These are phyloP conservation scores for Begonia loranthoides DNA, from an alignment of 306 rosid genomes.

Conservation along the genomic window DNA sequence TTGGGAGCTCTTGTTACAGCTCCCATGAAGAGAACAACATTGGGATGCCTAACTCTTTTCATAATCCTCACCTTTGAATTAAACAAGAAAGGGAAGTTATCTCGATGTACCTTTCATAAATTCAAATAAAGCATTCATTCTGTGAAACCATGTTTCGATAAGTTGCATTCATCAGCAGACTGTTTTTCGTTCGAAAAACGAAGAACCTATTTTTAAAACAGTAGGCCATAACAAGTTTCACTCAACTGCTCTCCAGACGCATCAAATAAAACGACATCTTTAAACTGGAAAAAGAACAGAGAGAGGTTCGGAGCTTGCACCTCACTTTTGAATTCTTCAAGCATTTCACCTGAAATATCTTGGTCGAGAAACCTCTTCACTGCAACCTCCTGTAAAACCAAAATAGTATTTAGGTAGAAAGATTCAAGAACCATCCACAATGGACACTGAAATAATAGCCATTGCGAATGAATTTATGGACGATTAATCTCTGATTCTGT, in stretches of 20 bases:
- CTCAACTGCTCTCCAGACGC: not conserved
- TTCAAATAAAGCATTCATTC: too few species aligned
- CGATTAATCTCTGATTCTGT: too few species aligned
- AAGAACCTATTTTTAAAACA: too few species aligned
- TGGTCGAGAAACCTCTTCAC: constrained; percentile 90
- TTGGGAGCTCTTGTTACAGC: constrained; percentile 80
- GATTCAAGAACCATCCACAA: constrained; percentile 6
- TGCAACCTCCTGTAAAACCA: constrained; percentile 70
- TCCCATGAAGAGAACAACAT: constrained; percentile 98
- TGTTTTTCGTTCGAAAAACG: not conserved
- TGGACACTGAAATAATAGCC: not conserved
- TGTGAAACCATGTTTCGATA: too few species aligned
- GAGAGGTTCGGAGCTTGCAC: constrained; percentile 19
- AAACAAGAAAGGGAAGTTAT: constrained; percentile 2
- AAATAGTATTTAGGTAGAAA: constrained; percentile 4
- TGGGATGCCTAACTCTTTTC: constrained; percentile 93
- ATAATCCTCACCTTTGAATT: constrained; percentile 63
- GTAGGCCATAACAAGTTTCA: not conserved
- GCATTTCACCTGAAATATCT: constrained; percentile 74
- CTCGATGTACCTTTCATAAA: not conserved
- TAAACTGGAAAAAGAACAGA: not conserved
- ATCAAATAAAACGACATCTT: not conserved
- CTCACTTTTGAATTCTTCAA: constrained; percentile 92
- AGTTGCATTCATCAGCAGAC: too few species aligned
- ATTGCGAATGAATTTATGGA: too few species aligned